phyloP scores from a whole-genome alignment of 495 filamentous ascomycete species.

The Penicillium pulvis region DNA sequence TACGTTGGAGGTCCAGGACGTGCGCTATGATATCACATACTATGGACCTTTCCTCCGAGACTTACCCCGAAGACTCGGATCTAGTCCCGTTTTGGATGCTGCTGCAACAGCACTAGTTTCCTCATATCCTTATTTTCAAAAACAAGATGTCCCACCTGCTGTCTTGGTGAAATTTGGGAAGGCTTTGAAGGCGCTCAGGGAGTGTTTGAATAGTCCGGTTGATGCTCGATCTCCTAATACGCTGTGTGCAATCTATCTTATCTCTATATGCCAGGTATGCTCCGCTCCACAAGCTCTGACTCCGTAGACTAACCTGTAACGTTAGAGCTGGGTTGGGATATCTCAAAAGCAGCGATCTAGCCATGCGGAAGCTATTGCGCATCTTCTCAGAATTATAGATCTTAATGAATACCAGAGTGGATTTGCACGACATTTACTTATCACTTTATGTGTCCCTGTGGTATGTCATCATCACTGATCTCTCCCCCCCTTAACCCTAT shows the following conservation, averaged over 20 bases:
- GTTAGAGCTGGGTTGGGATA: conserved; percentile 33
- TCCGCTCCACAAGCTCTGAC: not conserved
- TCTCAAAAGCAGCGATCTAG: conserved; percentile 20
- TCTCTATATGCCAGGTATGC: conserved; percentile 45
- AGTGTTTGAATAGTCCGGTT: conserved; percentile 33
- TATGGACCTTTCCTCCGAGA: conserved; percentile 38
- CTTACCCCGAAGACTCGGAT: conserved; percentile 37
- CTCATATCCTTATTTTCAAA: conserved; percentile 27
- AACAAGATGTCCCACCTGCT: conserved; percentile 16
- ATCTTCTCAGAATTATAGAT: conserved; percentile 32
- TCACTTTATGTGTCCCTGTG: conserved; percentile 37
- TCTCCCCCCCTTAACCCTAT: too few relatives aligned
- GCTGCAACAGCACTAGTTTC: conserved; percentile 32
- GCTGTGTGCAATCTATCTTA: conserved; percentile 43
- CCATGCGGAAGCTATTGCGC: conserved; percentile 36
- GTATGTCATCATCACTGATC: conserved; percentile 21
- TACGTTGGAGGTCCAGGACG: conserved; percentile 31
- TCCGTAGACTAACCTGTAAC: not conserved
- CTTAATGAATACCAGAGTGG: conserved; percentile 22
- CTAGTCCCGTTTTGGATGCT: conserved; percentile 38
- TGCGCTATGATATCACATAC: conserved; percentile 35
- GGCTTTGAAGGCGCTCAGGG: conserved; percentile 33
- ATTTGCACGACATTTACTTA: conserved; percentile 34
- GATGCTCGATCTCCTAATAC: conserved; percentile 37
- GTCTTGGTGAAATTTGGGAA: conserved; percentile 30